Percentiles rank a stretch among this genome's conserved stretches.
These are phyloP conservation scores for Taiozyma sp. DNA, from an alignment of 1,139 yeast genomes.

Conservation along the genomic window DNA sequence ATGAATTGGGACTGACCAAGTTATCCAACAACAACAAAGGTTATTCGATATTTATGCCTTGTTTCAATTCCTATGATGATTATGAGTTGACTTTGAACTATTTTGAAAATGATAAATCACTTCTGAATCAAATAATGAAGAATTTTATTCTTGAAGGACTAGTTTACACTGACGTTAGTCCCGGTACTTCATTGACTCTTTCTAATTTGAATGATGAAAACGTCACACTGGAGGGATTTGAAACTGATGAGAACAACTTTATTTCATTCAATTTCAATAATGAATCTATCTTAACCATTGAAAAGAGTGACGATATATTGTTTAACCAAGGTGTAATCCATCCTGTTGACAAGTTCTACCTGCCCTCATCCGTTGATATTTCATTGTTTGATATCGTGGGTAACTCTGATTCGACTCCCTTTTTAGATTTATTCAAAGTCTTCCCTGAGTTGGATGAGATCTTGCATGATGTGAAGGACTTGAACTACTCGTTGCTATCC, in stretches of 20 bases:
- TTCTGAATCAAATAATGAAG: slow-evolving; percentile 48
- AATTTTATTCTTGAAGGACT: slow-evolving; percentile 59
- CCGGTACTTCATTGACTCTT: slow-evolving; percentile 22
- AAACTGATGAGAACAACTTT: slow-evolving; percentile 8
- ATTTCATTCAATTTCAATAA: slow-evolving; percentile 25
- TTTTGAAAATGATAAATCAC: slow-evolving; percentile 46
- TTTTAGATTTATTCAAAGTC: slow-evolving; percentile 43
- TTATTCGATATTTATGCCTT: slow-evolving; percentile 77
- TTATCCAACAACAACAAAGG: slow-evolving; percentile 47
- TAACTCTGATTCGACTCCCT: slow-evolving; percentile 40
- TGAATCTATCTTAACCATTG: slow-evolving; percentile 21
- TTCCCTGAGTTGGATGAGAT: slow-evolving; percentile 24
- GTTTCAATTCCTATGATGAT: slow-evolving; percentile 69
- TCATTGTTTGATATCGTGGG: slow-evolving; percentile 52
- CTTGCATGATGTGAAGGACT: slow-evolving; percentile 10
- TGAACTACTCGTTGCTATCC: slow-evolving; percentile 58
- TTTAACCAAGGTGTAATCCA: slow-evolving; percentile 88
- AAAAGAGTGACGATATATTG: slow-evolving; percentile 59
- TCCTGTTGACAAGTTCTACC: slow-evolving; percentile 49
- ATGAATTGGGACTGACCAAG: slow-evolving; percentile 42
- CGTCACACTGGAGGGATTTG: slow-evolving; percentile 14
- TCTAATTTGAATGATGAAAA: slow-evolving; percentile 33
- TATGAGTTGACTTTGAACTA: slow-evolving; percentile 61
- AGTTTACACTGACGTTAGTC: slow-evolving; percentile 60
- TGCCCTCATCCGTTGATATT: slow-evolving; percentile 57